These are phyloP conservation scores for Datura wrightii DNA, from an alignment of 257 asterid genomes.

Conservation along the genomic window DNA sequence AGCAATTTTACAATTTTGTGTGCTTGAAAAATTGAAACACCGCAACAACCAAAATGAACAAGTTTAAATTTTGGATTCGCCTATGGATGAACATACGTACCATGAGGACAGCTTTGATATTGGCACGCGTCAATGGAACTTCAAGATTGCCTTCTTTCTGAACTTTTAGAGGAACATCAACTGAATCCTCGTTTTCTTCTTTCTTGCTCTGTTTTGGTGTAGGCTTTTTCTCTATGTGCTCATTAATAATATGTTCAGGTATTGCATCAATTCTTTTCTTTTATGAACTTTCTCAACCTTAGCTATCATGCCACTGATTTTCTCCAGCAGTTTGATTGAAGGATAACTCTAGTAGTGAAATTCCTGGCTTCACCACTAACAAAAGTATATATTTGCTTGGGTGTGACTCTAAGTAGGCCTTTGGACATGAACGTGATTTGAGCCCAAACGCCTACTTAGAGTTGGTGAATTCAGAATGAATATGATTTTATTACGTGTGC, in stretches of 20 bases:
- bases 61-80: neutral
- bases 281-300: constrained; percentile 34
- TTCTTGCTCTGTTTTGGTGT: neutral
- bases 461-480: neutral
- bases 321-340: constrained; percentile 33
- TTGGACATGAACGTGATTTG: neutral
- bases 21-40: neutral
- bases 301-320: constrained; percentile 39
- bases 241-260: constrained; percentile 39
- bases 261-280: constrained; percentile 32
- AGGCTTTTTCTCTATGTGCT: neutral
- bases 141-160: constrained; percentile 29
- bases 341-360: constrained; percentile 29
- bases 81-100: neutral
- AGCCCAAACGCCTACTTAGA: neutral
- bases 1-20: neutral
- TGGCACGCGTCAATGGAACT: neutral
- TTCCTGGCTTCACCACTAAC: neutral
- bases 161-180: constrained; percentile 39
- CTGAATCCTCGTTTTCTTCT: constrained; percentile 23
- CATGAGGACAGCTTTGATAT: constrained; percentile 41
- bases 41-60: neutral
- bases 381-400: neutral
- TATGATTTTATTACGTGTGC: neutral
- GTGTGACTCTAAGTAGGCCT: neutral